phyloP scores from a whole-genome alignment of 257 asterid species.

The Echium plantagineum region DNA sequence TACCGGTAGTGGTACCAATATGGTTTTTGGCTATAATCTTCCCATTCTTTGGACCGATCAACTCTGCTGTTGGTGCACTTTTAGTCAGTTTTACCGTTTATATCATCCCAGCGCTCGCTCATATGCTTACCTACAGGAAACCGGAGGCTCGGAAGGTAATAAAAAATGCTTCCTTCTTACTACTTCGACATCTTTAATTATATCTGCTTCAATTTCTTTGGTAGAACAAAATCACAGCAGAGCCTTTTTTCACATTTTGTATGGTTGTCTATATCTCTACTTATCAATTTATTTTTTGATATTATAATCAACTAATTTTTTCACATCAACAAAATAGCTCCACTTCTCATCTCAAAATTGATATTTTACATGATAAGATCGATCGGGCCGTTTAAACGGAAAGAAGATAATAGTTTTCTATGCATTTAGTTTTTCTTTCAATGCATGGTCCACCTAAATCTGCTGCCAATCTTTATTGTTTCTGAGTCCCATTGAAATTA shows the following conservation, averaged over 20 bases:
- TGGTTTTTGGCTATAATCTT: conserved; percentile 94
- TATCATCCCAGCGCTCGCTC: conserved; percentile 81
- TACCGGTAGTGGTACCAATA: conserved; percentile 84
- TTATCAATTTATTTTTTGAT: too few species aligned
- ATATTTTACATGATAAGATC: neutral
- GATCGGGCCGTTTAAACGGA: neutral
- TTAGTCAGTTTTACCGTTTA: conserved; percentile 92
- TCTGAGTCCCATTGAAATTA: too few species aligned
- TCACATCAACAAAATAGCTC: too few species aligned
- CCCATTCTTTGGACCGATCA: conserved; percentile 92
- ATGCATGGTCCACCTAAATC: neutral
- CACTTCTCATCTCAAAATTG: too few species aligned
- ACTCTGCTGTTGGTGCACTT: conserved; percentile 92
- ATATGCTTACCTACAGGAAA: conserved; percentile 76
- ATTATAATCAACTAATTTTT: too few species aligned
- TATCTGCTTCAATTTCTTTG: too few species aligned
- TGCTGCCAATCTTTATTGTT: neutral
- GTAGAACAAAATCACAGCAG: too few species aligned
- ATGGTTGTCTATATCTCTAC: too few species aligned
- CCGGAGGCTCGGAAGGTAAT: conserved; percentile 74
- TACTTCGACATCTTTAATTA: neutral
- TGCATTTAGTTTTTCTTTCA: neutral
- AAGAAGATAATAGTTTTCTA: neutral
- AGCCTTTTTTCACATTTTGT: too few species aligned
- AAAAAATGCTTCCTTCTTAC: neutral